Conservation (phyloP, 2,329 filamentous ascomycete genomes). For the Botryosphaeria dothidea region DNA sequence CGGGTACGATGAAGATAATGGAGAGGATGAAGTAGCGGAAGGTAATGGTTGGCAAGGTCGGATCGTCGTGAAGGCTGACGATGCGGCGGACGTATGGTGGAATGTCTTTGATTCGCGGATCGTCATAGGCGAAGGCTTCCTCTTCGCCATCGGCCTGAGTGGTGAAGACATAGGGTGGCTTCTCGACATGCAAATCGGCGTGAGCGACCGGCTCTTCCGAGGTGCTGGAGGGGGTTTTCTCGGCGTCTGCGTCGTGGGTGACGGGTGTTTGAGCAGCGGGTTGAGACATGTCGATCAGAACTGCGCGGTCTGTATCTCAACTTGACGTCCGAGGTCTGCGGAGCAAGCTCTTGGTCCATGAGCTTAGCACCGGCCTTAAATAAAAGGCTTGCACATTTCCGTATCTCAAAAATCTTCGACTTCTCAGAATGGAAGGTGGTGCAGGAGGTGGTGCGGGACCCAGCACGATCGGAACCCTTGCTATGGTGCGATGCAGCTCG, state of each 20-base stretch:
- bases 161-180: not conserved
- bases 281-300: not conserved
- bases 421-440: not conserved
- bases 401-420: not conserved
- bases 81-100: constrained; percentile 58
- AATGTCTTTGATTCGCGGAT: constrained; percentile 52
- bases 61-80: constrained; percentile 60
- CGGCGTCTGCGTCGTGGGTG: not conserved
- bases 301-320: not conserved
- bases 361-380: not conserved
- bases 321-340: not conserved
- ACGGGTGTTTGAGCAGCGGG: not conserved
- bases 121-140: constrained; percentile 30
- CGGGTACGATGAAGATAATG: constrained; percentile 57
- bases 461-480: not conserved
- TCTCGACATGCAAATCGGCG: not conserved
- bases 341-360: not conserved
- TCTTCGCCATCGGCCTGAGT: constrained; percentile 22
- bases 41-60: constrained; percentile 57
- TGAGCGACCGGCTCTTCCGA: not conserved
- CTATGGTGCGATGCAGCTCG: not conserved
- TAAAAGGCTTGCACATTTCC: not conserved
- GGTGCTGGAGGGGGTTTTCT: not conserved
- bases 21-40: constrained; percentile 61
- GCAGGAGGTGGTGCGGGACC: not conserved